Evolutionary conservation across 176 grass and related monocot genomes (phyloP), one percentile per base, ranked within the genome.

Genomic region (Musa beccarii): DNA sequence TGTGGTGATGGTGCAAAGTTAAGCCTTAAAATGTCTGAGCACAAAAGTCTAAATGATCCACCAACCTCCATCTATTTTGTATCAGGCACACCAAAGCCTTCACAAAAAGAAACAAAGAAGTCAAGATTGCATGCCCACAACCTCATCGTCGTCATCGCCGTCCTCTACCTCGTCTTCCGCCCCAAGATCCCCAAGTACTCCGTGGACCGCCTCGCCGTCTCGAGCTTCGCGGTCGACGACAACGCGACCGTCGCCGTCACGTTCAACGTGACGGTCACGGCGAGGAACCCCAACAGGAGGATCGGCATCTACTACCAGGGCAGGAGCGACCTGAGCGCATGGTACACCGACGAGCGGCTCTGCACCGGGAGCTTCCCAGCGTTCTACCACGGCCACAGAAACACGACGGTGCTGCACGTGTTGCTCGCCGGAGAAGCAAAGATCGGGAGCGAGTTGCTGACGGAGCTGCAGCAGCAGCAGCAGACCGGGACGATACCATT

Each of bases 351-450:
- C 20, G 12, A 23, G 54, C n/a, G n/a, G 24, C 75, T 76, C 25
- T 64, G 75, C 75, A 22, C 28, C n/a, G 75, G 75, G 17, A 76
- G 75, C n/a, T 63, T 76, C 43, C 75, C 75, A n/a, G 57, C 15
- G 19, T 76, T 75, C 73, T 75, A 75, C n/a, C 73, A 75, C 26
- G 73, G 73, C 15, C 73, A 75, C 73, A 14, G 73, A 19, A 76
- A 76, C 59, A 64, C 75, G 75, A 76, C 75, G 59, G 75, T 64
- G 75, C 19, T 76, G 17, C 8, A 76, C 34, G 17, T 76, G 57
- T 3, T 24, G 10, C 59, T 76, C 19, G 13, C 75, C 57, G 75
- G 75, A 14, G 59, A 76, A 59, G 16, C 75, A 19, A 29, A 64
- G 75, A 16, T 76, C n/a, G 75, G 75, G n/a, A 52, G 59, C 75